phyloP scores from a whole-genome alignment of 164 flowering plant genomes.

The Cinnamomum micranthum region DNA sequence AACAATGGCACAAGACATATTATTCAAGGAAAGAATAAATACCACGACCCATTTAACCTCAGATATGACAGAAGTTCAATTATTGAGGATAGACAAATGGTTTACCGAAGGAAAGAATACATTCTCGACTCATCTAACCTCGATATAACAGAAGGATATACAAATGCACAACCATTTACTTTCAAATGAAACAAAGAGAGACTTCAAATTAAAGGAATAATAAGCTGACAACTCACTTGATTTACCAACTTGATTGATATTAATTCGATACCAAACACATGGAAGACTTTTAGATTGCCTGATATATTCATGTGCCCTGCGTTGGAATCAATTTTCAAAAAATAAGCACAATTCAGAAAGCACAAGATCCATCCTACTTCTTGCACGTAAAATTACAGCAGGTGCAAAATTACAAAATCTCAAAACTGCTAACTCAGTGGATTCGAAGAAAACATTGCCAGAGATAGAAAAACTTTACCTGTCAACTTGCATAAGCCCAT shows the following conservation, averaged over 20 bases:
- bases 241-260: slow-evolving; percentile 66
- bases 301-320: slow-evolving; percentile 84
- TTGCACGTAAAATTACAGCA: neutral
- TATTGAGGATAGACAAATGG: too few species aligned
- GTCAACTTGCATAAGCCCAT: slow-evolving; percentile 98
- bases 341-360: neutral
- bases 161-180: too few species aligned
- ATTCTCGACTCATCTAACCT: too few species aligned
- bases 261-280: slow-evolving; percentile 64
- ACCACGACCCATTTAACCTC: too few species aligned
- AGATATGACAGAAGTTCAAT: too few species aligned
- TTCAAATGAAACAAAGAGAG: too few species aligned
- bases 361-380: neutral
- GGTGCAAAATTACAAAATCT: neutral
- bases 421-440: neutral
- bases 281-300: slow-evolving; percentile 45
- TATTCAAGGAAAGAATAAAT: too few species aligned
- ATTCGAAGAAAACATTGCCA: neutral
- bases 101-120: too few species aligned
- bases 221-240: slow-evolving; percentile 42
- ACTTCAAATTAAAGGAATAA: neutral
- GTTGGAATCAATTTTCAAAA: slow-evolving; percentile 8
- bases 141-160: too few species aligned
- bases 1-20: too few species aligned
- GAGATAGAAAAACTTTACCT: slow-evolving; percentile 43